These are phyloP conservation scores for Ophiocordyceps sinensis DNA, from an alignment of 2,329 filamentous ascomycete species.

Conservation along the genomic window DNA sequence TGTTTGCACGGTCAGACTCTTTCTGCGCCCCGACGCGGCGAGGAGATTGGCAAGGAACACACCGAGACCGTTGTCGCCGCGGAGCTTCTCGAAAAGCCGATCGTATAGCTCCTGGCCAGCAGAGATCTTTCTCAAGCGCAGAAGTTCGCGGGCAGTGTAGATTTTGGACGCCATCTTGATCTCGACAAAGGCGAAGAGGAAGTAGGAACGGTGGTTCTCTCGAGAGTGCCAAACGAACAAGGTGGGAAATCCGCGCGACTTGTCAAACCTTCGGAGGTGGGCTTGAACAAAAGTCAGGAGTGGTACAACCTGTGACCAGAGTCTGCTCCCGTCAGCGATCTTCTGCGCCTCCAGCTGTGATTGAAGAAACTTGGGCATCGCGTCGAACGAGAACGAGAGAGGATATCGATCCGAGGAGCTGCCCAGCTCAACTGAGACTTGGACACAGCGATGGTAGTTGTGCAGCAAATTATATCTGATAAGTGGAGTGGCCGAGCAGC, in stretches of 20 bases:
- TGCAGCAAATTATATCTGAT: conserved; percentile 17
- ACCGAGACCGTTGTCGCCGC: conserved; percentile 27
- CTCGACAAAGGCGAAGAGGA: conserved; percentile 24
- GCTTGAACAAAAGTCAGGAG: conserved; percentile 19
- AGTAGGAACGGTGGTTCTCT: conserved; percentile 20
- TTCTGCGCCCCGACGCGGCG: background rate
- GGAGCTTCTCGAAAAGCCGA: conserved; percentile 18
- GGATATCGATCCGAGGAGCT: conserved; percentile 13
- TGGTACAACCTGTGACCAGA: conserved; percentile 15
- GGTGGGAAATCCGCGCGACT: conserved; percentile 17
- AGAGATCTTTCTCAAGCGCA: conserved; percentile 17
- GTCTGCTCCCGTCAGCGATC: conserved; percentile 14
- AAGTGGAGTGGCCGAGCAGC: conserved; percentile 13
- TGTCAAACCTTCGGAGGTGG: conserved; percentile 8
- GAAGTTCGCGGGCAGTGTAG: conserved; percentile 31
- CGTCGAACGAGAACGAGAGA: conserved; percentile 4
- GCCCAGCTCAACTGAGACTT: conserved; percentile 13
- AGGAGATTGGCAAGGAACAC: conserved; percentile 4
- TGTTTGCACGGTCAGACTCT: conserved; percentile 4
- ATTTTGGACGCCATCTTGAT: conserved; percentile 26
- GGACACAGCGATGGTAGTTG: conserved; percentile 14
- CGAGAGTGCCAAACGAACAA: conserved; percentile 23
- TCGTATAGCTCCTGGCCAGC: conserved; percentile 12
- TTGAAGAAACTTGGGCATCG: conserved; percentile 11
- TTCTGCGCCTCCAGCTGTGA: conserved; percentile 13